Conservation (phyloP, 1,284 basidiomycete species). For the Tylopilus orsonianus region DNA sequence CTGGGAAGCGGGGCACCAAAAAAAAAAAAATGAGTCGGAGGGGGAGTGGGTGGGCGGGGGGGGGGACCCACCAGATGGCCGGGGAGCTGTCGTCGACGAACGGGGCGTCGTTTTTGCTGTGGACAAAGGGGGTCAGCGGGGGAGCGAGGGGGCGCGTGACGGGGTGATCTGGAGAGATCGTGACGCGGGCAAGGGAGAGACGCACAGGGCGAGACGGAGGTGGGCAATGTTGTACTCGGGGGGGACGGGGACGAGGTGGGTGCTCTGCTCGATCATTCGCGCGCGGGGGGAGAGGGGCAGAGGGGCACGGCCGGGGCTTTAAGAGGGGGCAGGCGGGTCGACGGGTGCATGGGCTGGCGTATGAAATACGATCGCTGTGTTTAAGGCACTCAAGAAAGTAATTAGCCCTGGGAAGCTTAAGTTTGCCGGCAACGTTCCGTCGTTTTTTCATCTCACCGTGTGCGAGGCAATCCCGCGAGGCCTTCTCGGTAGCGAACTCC, state of each 20-base stretch:
- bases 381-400: conserved; percentile 35
- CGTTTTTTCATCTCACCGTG: conserved; percentile 30
- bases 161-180: conserved; percentile 28
- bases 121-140: conserved; percentile 32
- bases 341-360: conserved; percentile 1
- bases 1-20: conserved; percentile 12
- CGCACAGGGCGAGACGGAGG: conserved; percentile 59
- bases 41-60: conserved; percentile 18
- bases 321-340: conserved; percentile 15
- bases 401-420: conserved; percentile 37
- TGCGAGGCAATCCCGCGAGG: conserved; percentile 30
- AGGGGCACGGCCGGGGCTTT: conserved; percentile 16
- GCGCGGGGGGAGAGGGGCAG: conserved; percentile 15
- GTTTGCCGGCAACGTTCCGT: conserved; percentile 34
- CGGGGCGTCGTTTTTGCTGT: conserved; percentile 40
- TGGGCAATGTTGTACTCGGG: conserved; percentile 58
- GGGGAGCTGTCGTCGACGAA: conserved; percentile 47
- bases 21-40: conserved; percentile 23
- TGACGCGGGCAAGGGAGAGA: conserved; percentile 38
- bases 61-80: conserved; percentile 45
- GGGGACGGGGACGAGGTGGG: conserved; percentile 43
- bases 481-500: conserved; percentile 39
- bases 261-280: conserved; percentile 45
- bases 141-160: conserved; percentile 19
- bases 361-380: conserved; percentile 39